Conservation (phyloP, 106 monocot species). For the Allium sativum region DNA sequence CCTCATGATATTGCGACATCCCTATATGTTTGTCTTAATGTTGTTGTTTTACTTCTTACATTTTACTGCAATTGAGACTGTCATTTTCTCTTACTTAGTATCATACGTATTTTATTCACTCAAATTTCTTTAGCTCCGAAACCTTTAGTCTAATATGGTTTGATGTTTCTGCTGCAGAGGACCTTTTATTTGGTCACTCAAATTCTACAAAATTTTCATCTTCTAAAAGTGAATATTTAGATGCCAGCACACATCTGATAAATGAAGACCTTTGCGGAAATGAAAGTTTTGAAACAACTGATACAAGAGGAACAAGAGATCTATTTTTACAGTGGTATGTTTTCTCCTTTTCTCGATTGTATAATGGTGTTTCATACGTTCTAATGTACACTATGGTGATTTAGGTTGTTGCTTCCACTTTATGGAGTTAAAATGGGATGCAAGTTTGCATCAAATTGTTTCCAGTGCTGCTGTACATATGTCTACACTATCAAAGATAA, state of each 20-base stretch:
- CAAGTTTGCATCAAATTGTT: conserved; percentile 13
- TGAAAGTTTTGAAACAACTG: conserved; percentile 7
- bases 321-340: conserved; percentile 22
- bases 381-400: conserved; percentile 9
- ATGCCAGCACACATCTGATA: not conserved
- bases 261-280: not conserved
- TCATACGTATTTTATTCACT: too few relatives aligned
- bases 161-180: conserved; percentile 14
- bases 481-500: conserved; percentile 4
- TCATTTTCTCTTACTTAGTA: not conserved
- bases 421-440: conserved; percentile 18
- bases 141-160: not conserved
- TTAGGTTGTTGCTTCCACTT: conserved; percentile 26
- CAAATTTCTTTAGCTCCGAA: too few relatives aligned
- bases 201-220: conserved; percentile 5
- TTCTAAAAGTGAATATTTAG: conserved; percentile 3
- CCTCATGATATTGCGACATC: not conserved
- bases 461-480: conserved; percentile 9
- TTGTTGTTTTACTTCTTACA: too few relatives aligned
- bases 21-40: too few relatives aligned
- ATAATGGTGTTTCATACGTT: not conserved
- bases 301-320: not conserved
- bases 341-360: not conserved
- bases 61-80: not conserved
- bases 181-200: conserved; percentile 19